Evolutionary conservation across 441 rosid species (phyloP), one percentile per base, ranked within the genome.

Genomic region (Rhodomyrtus psidioides): DNA sequence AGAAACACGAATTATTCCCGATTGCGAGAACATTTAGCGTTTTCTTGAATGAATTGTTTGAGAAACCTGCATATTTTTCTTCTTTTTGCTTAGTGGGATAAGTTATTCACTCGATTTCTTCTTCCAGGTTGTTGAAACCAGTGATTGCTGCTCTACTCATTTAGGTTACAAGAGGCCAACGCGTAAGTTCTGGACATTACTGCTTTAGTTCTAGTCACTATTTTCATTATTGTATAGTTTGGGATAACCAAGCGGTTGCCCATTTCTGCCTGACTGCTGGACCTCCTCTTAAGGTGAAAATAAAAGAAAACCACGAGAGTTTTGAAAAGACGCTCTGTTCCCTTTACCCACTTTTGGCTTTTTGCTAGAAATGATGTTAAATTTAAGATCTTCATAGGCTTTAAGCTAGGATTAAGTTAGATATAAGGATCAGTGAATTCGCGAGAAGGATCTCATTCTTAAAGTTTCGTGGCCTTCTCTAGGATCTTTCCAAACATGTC

Each of bases 51-150:
- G 79, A 70, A 39, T 39, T 34, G 79, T 70, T 70, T 62, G 12
- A 39, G 79, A 70, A 65, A 39, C 79, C 5, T 39, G n/a, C n/a
- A 6, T 15, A 70, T 21, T 70, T 12, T 56, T 6, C 13, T 42
- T 34, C 2, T 12, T 39, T 27, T 82, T 53, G 83, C 39, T 81
- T 12, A 55, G 2, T 6, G 12, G 28, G 82, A 2, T 75, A 56
- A 9, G 30, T 19, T 10, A 53, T 83, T 87, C 7, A 55, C 39
- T 12, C 57, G 14, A 58, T 85, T 83, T 89, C 70, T 70, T 57
- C 79, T 83, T 88, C 49, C 93, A 97, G 98, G 97, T 95, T 34
- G 90, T 93, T 92, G 89, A 90, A 88, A 91, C 94, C 81, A 90
- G 95, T 86, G 91, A 86, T 7, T 94, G 91, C 79, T 91, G 97